These are phyloP conservation scores for Candida coleopterorum DNA, from an alignment of 805 yeast species.

Conservation along the genomic window DNA sequence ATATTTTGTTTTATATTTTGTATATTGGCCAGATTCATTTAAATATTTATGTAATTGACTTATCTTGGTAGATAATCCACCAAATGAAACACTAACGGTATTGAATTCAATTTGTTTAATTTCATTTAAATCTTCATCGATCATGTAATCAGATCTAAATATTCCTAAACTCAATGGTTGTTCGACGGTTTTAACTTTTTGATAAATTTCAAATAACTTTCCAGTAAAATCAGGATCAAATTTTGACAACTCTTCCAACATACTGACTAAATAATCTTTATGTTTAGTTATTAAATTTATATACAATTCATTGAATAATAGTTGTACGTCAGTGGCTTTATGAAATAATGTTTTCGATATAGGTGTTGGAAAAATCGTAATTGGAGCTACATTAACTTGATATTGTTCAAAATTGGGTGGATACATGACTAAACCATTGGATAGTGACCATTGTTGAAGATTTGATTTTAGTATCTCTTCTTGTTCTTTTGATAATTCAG, in stretches of 20 bases:
- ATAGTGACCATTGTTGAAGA: constrained; percentile 69
- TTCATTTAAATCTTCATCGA: constrained; percentile 22
- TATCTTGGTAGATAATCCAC: constrained; percentile 80
- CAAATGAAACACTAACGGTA: constrained; percentile 93
- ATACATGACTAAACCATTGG: constrained; percentile 80
- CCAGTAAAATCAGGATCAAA: constrained; percentile 81
- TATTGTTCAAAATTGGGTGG: constrained; percentile 50
- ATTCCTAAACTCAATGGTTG: constrained; percentile 77
- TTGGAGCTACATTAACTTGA: constrained; percentile 68
- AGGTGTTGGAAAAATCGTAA: constrained; percentile 88
- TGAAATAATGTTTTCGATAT: constrained; percentile 66
- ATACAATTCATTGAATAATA: constrained; percentile 68
- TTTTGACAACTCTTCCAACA: constrained; percentile 49
- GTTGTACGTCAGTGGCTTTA: constrained; percentile 63
- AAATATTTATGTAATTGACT: constrained; percentile 69
- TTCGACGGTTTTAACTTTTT: constrained; percentile 29
- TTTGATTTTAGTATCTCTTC: constrained; percentile 36
- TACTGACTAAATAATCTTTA: constrained; percentile 56
- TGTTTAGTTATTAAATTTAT: constrained; percentile 54
- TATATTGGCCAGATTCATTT: constrained; percentile 55
- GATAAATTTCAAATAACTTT: constrained; percentile 59
- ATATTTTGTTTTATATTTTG: constrained; percentile 33
- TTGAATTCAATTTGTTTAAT: constrained; percentile 96
- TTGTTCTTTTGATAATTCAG: constrained; percentile 23
- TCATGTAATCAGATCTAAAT: constrained; percentile 87